Base-by-base conservation (phyloP, 2,329 filamentous ascomycete genomes). In the Paecilomyces formosus region DNA sequence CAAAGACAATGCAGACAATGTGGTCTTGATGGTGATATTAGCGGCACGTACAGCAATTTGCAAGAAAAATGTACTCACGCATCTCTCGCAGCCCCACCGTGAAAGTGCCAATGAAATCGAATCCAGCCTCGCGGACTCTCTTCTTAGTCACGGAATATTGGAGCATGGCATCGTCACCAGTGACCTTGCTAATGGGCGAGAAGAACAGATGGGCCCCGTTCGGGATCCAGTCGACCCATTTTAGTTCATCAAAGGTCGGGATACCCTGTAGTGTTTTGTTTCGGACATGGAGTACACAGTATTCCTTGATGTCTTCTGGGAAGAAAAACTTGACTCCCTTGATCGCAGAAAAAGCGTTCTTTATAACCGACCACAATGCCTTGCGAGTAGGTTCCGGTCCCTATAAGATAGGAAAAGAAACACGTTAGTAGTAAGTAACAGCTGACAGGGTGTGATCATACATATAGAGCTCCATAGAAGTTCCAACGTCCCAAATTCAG, bases 171-270 rank as follows among this genome's bases (percentile, higher is more conserved):
- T 83, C 80, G 11, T 72, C 69, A 2, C 78, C 81, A 1, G 73
- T 72, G 1, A 81, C 78, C 30, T 78, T 78, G 6, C 76, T 74
- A 59, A 84, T 82, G 1, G 81, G 81, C 4, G 74, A 77, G 70
- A 83, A 84, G 71, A 79, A 79, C 4, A 82, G 62, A 63, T 82
- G 80, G 0, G 75, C 74, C 3, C 78, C 80, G 63, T 83, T 83
- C 3, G 80, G 79, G 7, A 78, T 66, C 81, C 81, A 84, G 65
- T 81, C 78, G 3, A 79, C 69, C 76, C 77, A 79, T 57, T 70
- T 68, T 11, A 78, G 66, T 60, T 76, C 76, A 3, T 67, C 66
- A 7, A 70, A 64, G 7, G 55, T 61, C 2, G 66, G 67, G n/a
- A 67, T 65, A 1, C 67, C 65, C 55, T 60, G 64, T 1, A 67